phyloP scores from a whole-genome alignment of 148 eudicot genomes.

The Cornus suecica region DNA sequence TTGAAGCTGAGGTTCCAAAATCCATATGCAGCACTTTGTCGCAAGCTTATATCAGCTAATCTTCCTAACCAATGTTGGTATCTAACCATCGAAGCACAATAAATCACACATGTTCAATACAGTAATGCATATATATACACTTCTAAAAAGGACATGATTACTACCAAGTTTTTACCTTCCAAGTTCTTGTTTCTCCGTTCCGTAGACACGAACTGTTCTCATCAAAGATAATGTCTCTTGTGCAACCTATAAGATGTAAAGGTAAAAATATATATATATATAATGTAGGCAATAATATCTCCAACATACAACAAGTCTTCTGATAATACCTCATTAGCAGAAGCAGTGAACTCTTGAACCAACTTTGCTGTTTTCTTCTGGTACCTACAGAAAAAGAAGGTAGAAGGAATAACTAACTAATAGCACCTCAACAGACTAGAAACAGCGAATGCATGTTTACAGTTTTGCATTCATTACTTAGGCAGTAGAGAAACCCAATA shows the following conservation, averaged over 20 bases:
- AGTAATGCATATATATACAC: background rate
- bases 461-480: background rate
- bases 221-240: constrained; percentile 95
- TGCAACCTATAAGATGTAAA: constrained; percentile 59
- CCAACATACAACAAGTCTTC: background rate
- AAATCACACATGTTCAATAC: background rate
- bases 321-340: constrained; percentile 81
- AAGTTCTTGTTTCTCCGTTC: constrained; percentile 84
- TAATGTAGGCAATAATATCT: background rate
- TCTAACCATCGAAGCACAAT: constrained; percentile 34
- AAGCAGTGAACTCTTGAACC: constrained; percentile 82
- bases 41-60: constrained; percentile 80
- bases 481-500: background rate
- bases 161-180: constrained; percentile 50
- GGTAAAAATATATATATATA: constrained; percentile 6
- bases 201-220: constrained; percentile 97
- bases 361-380: constrained; percentile 95
- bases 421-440: background rate
- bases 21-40: constrained; percentile 96
- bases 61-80: constrained; percentile 76
- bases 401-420: constrained; percentile 6
- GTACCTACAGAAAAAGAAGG: constrained; percentile 50
- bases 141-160: background rate
- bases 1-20: constrained; percentile 91
- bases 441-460: background rate